Conservation (phyloP, 768 basidiomycete species). For the Mycena crocata region DNA sequence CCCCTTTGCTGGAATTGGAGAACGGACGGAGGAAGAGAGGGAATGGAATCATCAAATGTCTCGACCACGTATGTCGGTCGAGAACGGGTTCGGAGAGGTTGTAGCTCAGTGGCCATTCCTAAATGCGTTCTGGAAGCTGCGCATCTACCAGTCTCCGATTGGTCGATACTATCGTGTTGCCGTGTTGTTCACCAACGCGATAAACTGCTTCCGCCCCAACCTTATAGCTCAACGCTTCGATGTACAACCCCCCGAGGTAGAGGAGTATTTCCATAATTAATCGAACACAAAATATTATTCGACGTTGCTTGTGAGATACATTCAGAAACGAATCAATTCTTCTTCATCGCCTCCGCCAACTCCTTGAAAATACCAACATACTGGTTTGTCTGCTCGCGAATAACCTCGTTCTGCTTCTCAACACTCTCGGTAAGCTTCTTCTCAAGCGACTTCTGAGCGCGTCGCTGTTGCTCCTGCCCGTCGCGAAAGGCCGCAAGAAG, state of each 20-base stretch:
- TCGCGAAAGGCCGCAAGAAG: background rate
- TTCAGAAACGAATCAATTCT: background rate
- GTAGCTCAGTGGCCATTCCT: slow-evolving; percentile 39
- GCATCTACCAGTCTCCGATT: slow-evolving; percentile 35
- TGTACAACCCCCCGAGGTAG: slow-evolving; percentile 30
- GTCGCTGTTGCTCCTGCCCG: background rate
- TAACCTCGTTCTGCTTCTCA: background rate
- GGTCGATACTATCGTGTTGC: slow-evolving; percentile 41
- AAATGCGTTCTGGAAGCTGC: slow-evolving; percentile 36
- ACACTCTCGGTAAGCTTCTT: background rate
- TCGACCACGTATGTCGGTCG: slow-evolving; percentile 36
- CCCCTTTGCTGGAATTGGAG: slow-evolving; percentile 29
- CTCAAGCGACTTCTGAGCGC: background rate
- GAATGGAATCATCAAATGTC: slow-evolving; percentile 43
- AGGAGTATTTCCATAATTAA: slow-evolving; percentile 21
- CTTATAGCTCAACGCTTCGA: slow-evolving; percentile 37
- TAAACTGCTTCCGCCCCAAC: slow-evolving; percentile 39
- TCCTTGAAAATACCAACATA: background rate
- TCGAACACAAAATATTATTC: background rate
- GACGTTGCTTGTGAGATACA: background rate
- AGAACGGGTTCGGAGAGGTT: slow-evolving; percentile 42
- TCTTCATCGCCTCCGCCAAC: background rate
- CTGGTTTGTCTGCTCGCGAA: background rate
- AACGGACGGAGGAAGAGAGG: slow-evolving; percentile 34
- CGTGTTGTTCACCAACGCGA: slow-evolving; percentile 39